Evolutionary conservation across 2,329 filamentous ascomycete species (phyloP), one percentile per base, ranked within the genome.

Genomic region (Aspergillus sp.): DNA sequence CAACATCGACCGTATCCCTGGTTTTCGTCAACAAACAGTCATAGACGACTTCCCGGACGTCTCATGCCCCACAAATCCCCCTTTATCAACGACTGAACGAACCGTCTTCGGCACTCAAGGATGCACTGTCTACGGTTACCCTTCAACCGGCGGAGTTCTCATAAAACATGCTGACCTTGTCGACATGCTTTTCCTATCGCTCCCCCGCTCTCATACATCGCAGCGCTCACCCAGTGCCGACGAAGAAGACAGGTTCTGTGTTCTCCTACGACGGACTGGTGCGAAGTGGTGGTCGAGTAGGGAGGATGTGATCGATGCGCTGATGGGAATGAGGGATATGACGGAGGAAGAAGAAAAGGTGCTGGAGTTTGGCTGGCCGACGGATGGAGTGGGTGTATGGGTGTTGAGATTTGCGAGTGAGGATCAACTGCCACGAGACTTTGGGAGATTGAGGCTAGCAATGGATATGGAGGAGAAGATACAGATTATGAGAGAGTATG

Each of bases 381-480:
- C 24, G 24, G 60, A 64, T 64, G 55, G 57, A 57, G 57, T 60
- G 36, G 62, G 60, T 50, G 62, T 60, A 31, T 64, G 62, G 62
- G 60, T 62, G 32, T 60, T 64, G 50, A 62, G 62, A 51, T 64
- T 54, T 62, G 12, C 2, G 26, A 60, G 36, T 58, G 14, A 45
- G 6, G 6, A 18, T 14, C 42, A 56, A 36, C 24, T 56, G 42
- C 54, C 54, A n/a, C 20, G 55, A 20, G 62, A 59, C 58, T 63
- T 63, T 56, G 62, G 62, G 58, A 63, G 57, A 57, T 47, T 64
- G n/a, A 29, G 47, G 53, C 53, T 63, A 18, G 61, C 59, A 36
- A 61, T 63, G 59, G 52, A 57, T 49, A 63, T 63, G 61, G 61
- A 63, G 55, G 61, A 62, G 57, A 62, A 49, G 59, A 60, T 64